phyloP scores from a whole-genome alignment of 495 filamentous ascomycete species.

The Aeminium ludgeri region DNA sequence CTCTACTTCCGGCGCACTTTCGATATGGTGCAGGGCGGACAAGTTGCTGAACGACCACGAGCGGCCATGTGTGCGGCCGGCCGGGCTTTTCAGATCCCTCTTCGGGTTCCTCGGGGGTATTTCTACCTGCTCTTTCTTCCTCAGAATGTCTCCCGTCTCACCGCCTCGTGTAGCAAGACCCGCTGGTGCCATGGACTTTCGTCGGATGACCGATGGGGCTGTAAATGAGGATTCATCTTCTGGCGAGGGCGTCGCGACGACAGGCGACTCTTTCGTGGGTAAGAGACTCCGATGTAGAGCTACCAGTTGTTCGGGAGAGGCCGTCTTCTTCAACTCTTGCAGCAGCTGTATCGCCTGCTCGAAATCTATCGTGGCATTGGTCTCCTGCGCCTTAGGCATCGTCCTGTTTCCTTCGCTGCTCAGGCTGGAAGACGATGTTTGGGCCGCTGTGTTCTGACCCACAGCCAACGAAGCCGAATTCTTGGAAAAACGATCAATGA shows the following conservation, averaged over 20 bases:
- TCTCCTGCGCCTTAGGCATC: slow-evolving; percentile 1
- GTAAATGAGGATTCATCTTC: slow-evolving; percentile 9
- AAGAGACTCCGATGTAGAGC: slow-evolving; percentile 20
- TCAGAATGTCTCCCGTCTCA: slow-evolving; percentile 12
- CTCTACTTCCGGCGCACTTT: slow-evolving; percentile 10
- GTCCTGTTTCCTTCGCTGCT: slow-evolving; percentile 4
- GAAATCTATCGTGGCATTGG: slow-evolving; percentile 17
- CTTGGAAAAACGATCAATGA: slow-evolving; percentile 3
- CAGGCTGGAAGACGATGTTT: slow-evolving; percentile 10
- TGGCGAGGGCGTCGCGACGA: slow-evolving; percentile 3
- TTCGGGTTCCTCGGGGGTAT: background rate
- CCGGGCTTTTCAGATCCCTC: background rate
- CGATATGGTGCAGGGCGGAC: slow-evolving; percentile 17
- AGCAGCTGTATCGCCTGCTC: slow-evolving; percentile 21
- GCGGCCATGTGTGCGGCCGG: background rate
- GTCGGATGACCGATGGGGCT: slow-evolving; percentile 8
- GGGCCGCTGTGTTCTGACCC: slow-evolving; percentile 2
- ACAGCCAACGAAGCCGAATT: slow-evolving; percentile 2
- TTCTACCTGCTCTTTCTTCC: slow-evolving; percentile 11
- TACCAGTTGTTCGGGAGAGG: slow-evolving; percentile 23
- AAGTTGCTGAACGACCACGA: slow-evolving; percentile 10
- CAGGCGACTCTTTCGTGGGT: slow-evolving; percentile 13
- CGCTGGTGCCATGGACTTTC: slow-evolving; percentile 17
- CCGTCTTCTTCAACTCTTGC: slow-evolving; percentile 24
- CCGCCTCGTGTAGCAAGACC: slow-evolving; percentile 21